Evolutionary conservation across 495 filamentous ascomycete genomes (phyloP).

Genomic region (Podospora sp.): DNA sequence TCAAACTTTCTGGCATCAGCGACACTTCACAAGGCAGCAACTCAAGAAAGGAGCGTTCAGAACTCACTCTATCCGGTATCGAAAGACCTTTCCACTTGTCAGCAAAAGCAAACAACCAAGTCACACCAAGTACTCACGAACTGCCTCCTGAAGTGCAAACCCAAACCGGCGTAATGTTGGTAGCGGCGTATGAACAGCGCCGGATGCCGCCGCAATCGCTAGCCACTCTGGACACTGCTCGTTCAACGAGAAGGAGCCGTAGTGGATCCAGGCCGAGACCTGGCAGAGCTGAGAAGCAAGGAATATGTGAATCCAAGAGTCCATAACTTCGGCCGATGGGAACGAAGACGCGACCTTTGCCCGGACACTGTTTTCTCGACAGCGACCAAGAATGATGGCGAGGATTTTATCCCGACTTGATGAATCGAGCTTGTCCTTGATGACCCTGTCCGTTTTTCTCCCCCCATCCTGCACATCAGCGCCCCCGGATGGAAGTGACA

Average conservation of each 20-base stretch:
- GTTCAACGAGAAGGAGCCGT: conserved; percentile 55
- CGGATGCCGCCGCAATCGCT: conserved; percentile 55
- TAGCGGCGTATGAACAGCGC: conserved; percentile 57
- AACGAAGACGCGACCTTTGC: conserved; percentile 59
- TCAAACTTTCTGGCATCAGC: conserved; percentile 47
- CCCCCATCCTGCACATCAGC: conserved; percentile 29
- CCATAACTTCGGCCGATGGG: conserved; percentile 60
- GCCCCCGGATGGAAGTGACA: conserved; percentile 52
- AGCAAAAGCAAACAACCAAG: background rate
- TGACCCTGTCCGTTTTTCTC: conserved; percentile 35
- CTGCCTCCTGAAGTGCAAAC: conserved; percentile 63
- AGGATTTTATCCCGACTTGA: conserved; percentile 59
- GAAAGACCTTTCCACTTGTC: conserved; percentile 31
- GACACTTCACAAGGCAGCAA: background rate
- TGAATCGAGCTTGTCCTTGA: conserved; percentile 47
- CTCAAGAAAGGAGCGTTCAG: background rate
- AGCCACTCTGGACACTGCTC: conserved; percentile 58
- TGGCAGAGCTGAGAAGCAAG: conserved; percentile 53
- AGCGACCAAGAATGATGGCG: conserved; percentile 58
- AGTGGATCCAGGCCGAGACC: conserved; percentile 61
- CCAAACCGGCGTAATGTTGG: conserved; percentile 63
- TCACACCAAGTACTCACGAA: conserved; percentile 39
- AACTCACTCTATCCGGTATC: conserved; percentile 45
- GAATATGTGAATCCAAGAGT: conserved; percentile 63
- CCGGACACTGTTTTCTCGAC: conserved; percentile 46